Base-by-base conservation (phyloP, 2,329 filamentous ascomycete genomes). In the Proliferodiscus dingleyae region DNA sequence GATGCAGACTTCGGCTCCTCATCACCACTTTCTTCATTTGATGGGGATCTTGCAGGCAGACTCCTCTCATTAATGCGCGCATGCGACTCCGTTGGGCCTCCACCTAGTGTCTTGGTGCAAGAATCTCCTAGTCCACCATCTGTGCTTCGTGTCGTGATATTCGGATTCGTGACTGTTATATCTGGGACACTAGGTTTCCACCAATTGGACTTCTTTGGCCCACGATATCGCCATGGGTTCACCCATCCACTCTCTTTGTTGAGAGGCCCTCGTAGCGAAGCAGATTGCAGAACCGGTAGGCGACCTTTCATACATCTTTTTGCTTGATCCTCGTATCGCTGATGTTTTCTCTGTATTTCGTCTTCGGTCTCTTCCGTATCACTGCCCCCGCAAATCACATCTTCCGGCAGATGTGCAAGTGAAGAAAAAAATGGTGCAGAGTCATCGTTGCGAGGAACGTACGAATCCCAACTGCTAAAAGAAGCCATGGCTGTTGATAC, bases 191-290 rank as follows among this genome's bases (percentile, higher is more conserved):
- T 51, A 7, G 52, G 54, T 38, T 52, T 50, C 54, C 54, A 55
- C 49, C 54, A 56, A 38, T 45, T 15, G 21, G 40, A 41, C 45
- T 49, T 23, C 47, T 60, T 49, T 45, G 33, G 48, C 10, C 47
- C 39, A 30, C 36, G 28, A 8, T 69, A 67, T 33, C 63, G 58
- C 76, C 76, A 79, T 11, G 76, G 76, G 50, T 78, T 77, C 24
- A 61, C 56, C 75, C 75, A 80, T 18, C 72, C 72, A 2, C 63
- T 68, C 32, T 65, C 58, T 44, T 56, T 61, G 36, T 73, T 70
- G 52, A 87, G 84, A 0, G 83, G 84, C 0, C 83, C 84, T 48
- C 67, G 72, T 3, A 87, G 67, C 5, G 67, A 64, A 5, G 83
- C 76, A 10, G 84, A 83, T 3, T 81, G 61, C 2, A 89, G 69